These are phyloP conservation scores for Agaricales sp. DNA, from an alignment of 1,284 basidiomycete species.

Conservation along the genomic window DNA sequence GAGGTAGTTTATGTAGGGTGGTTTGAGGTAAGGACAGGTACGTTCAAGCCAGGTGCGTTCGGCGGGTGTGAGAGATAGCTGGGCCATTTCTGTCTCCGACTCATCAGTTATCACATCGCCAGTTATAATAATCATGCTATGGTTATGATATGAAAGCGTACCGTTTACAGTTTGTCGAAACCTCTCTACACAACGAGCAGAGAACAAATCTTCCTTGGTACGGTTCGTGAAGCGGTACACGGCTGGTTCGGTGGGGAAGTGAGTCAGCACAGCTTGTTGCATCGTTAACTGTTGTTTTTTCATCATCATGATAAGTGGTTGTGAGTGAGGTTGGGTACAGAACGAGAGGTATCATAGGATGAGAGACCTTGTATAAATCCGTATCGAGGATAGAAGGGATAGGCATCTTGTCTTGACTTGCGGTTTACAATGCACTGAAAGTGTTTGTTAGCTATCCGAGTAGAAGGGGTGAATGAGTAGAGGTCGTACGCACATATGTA, in stretches of 20 bases:
- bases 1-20: slow-evolving; percentile 75
- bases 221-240: slow-evolving; percentile 87
- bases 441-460: background rate
- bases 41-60: slow-evolving; percentile 65
- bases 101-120: slow-evolving; percentile 4
- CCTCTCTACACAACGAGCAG: slow-evolving; percentile 67
- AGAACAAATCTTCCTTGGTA: slow-evolving; percentile 61
- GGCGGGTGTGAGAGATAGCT: slow-evolving; percentile 46
- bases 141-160: slow-evolving; percentile 12
- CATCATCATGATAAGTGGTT: too few species aligned
- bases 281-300: slow-evolving; percentile 96
- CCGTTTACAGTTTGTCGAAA: too few species aligned
- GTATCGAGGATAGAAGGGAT: slow-evolving; percentile 76
- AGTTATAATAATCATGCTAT: slow-evolving; percentile 1
- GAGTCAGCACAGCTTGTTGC: slow-evolving; percentile 88
- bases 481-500: too few species aligned
- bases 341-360: slow-evolving; percentile 3
- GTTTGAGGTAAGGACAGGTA: slow-evolving; percentile 71
- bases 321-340: too few species aligned
- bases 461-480: background rate
- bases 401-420: background rate
- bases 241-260: slow-evolving; percentile 63
- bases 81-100: slow-evolving; percentile 48
- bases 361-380: slow-evolving; percentile 84
- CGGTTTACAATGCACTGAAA: background rate